Percentiles rank a stretch among this genome's conserved stretches.
Conservation (phyloP, 2,329 filamentous ascomycete species). For the Cercospora zeae-maydis region DNA sequence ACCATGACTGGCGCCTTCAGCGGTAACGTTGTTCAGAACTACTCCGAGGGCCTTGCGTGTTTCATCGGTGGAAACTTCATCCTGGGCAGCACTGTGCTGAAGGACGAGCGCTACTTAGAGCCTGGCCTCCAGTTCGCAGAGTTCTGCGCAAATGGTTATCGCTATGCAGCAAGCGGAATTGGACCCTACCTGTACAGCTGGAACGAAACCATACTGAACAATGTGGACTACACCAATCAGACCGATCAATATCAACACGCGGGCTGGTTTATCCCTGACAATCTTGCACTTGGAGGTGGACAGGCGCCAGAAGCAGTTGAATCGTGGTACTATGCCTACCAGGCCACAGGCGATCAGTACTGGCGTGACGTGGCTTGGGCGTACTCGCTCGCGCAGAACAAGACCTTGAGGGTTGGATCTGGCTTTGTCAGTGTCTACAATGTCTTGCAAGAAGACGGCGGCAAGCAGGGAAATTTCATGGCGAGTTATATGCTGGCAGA, state of each 20-base stretch:
- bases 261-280: conserved; percentile 67
- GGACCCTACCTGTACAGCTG: conserved; percentile 63
- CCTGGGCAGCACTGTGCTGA: conserved; percentile 69
- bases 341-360: conserved; percentile 22
- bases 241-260: conserved; percentile 59
- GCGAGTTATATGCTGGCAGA: conserved; percentile 87
- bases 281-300: conserved; percentile 20
- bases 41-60: conserved; percentile 61
- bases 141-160: conserved; percentile 72
- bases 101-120: conserved; percentile 62
- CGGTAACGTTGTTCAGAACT: conserved; percentile 40
- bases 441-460: conserved; percentile 34
- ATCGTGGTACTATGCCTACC: conserved; percentile 28
- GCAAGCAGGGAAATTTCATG: conserved; percentile 64
- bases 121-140: conserved; percentile 70
- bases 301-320: conserved; percentile 49
- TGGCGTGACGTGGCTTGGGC: conserved; percentile 26
- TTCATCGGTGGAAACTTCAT: conserved; percentile 85
- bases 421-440: conserved; percentile 20
- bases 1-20: conserved; percentile 65
- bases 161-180: conserved; percentile 64
- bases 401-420: conserved; percentile 14
- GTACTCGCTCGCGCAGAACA: conserved; percentile 20
- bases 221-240: conserved; percentile 37
- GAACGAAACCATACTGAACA: conserved; percentile 30